Conservation (phyloP, 2,329 filamentous ascomycete genomes). For the Emericellopsis atlantica region DNA sequence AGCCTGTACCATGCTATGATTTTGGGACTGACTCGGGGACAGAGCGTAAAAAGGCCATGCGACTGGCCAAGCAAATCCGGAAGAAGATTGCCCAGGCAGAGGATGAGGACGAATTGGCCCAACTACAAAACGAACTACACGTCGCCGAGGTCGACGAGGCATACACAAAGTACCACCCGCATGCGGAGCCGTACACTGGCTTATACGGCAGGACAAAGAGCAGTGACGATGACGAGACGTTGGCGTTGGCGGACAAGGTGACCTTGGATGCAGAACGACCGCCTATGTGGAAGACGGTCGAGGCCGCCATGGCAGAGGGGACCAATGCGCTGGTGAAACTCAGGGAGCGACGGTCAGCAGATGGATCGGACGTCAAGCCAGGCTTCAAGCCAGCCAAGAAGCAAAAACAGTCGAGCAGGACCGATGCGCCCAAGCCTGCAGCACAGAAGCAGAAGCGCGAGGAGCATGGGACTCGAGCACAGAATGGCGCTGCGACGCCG, state of each 20-base stretch:
- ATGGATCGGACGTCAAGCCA: background rate
- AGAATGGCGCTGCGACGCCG: constrained; percentile 11
- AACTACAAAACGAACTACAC: constrained; percentile 46
- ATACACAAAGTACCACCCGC: constrained; percentile 62
- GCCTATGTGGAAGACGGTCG: constrained; percentile 57
- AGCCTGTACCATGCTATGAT: background rate
- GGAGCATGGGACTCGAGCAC: constrained; percentile 7
- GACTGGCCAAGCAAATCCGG: constrained; percentile 51
- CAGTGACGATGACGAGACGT: constrained; percentile 25
- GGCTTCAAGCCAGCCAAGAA: too few species aligned
- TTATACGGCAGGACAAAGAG: constrained; percentile 30
- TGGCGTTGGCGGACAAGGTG: constrained; percentile 25
- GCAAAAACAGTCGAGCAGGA: too few species aligned
- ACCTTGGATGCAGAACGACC: constrained; percentile 33
- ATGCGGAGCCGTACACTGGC: constrained; percentile 57
- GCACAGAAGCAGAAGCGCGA: constrained; percentile 6
- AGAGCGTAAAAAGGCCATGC: constrained; percentile 63
- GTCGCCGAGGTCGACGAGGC: constrained; percentile 61
- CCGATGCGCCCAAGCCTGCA: constrained; percentile 1
- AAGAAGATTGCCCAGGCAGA: constrained; percentile 40
- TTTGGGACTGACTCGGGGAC: background rate
- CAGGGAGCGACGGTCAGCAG: constrained; percentile 33
- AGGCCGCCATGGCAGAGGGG: constrained; percentile 49
- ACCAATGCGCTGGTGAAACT: constrained; percentile 36
- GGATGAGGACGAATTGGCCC: constrained; percentile 35